Percentiles rank a stretch among this genome's conserved stretches.
Evolutionary conservation across 306 rosid genomes (phyloP).

Genomic region (Cyamopsis tetragonoloba): DNA sequence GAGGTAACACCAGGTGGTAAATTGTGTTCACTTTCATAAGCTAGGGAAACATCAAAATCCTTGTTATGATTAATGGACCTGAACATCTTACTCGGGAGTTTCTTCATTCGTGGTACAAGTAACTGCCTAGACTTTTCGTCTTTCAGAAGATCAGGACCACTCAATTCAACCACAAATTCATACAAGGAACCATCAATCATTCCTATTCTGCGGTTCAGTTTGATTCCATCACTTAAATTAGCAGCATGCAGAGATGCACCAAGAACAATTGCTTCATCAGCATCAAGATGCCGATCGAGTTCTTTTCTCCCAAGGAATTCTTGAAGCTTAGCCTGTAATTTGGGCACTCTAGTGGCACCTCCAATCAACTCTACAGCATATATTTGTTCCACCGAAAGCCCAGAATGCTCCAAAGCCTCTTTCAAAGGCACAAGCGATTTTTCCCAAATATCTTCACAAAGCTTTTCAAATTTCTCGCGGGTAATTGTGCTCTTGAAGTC

Average conservation of each 20-base stretch:
- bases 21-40: constrained; percentile 70
- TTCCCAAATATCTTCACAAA: constrained; percentile 92
- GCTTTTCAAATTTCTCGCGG: constrained; percentile 93
- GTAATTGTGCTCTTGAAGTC: constrained; percentile 96
- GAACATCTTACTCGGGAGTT: constrained; percentile 91
- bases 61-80: constrained; percentile 72
- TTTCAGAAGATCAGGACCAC: constrained; percentile 69
- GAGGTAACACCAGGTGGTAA: constrained; percentile 79
- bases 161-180: constrained; percentile 70
- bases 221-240: constrained; percentile 96
- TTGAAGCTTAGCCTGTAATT: constrained; percentile 93
- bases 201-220: constrained; percentile 94
- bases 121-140: constrained; percentile 79
- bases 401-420: constrained; percentile 67
- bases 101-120: constrained; percentile 84
- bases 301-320: constrained; percentile 88
- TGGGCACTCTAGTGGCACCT: constrained; percentile 96
- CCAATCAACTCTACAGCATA: constrained; percentile 95
- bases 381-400: constrained; percentile 58
- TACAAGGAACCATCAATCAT: constrained; percentile 95
- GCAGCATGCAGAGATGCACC: constrained; percentile 94
- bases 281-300: constrained; percentile 94
- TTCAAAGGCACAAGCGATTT: constrained; percentile 73
- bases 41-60: constrained; percentile 85
- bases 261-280: constrained; percentile 95